Conservation (phyloP, 2,329 filamentous ascomycete genomes). For the Calonectria honghensis region DNA sequence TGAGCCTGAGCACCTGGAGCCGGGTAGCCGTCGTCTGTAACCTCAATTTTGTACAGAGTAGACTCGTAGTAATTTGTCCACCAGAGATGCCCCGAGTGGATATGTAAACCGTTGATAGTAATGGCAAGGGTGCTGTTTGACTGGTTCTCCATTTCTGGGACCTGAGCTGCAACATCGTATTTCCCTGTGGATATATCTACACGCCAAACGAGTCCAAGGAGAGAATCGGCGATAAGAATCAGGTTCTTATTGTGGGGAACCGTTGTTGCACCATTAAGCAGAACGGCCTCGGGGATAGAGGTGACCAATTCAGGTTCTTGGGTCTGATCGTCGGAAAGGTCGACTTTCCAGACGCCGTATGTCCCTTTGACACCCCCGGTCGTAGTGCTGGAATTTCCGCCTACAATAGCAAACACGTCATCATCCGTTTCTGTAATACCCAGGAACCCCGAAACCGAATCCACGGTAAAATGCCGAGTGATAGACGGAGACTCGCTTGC, state of each 20-base stretch:
- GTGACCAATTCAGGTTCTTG: background rate
- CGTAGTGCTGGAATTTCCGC: background rate
- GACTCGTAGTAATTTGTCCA: constrained; percentile 1
- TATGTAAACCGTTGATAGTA: background rate
- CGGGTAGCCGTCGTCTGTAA: background rate
- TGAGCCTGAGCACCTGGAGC: background rate
- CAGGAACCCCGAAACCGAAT: background rate
- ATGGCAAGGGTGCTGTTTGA: background rate
- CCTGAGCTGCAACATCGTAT: background rate
- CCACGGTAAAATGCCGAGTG: background rate
- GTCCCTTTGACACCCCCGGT: background rate
- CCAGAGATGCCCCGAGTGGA: background rate
- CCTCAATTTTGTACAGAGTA: background rate
- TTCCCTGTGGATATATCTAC: background rate
- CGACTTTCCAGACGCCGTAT: constrained; percentile 2
- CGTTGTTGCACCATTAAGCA: background rate
- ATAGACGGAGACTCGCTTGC: background rate
- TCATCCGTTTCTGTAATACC: background rate
- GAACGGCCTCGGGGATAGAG: background rate
- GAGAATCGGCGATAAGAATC: background rate
- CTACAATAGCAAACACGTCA: background rate
- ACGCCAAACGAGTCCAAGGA: background rate
- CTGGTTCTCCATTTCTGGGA: background rate
- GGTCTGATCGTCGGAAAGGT: background rate
- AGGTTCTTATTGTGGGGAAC: background rate